Evolutionary conservation across 1,284 basidiomycete species (phyloP), one percentile per base, ranked within the genome.

Genomic region (Paramarasmius palmivorus): DNA sequence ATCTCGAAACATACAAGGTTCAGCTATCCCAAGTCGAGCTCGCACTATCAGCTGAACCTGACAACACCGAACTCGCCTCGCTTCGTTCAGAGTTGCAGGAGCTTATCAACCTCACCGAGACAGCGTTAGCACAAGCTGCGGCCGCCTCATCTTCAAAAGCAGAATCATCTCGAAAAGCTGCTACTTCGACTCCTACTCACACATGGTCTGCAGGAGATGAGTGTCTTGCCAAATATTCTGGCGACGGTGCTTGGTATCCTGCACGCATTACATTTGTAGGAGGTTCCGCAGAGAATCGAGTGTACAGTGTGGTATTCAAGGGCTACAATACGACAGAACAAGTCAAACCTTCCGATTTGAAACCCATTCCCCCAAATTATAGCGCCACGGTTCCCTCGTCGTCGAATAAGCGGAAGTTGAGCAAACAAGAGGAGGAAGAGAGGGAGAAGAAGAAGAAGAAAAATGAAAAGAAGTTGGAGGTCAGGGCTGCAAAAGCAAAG

Each of bases 251-350:
- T 62, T 96, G 90, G 86, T 97, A 97, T 69, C 92, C 94, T 35
- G 95, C 93, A 36, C 86, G 92, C 26, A 93, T 98, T 71, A 90
- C 89, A 41, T 89, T 88, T 35, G 83, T 98, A 38, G 87, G 90
- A 48, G 96, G 96, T 39, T 89, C 93, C 15, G 76, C 83, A 56
- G 90, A 93, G 49, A 90, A 92, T 61, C 86, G 90, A 9, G 84
- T 93, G 59, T 98, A 92, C 77, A 95, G 90, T 63, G 89, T 99
- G 65, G 84, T 96, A 37, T 99, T 97, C 81, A 93, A 93, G 67
- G 92, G 91, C 2, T 98, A 98, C 77, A 92, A 95, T 61, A 90
- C 90, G 36, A 95, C 95, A n/a, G 95, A 98, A 69, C 84, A 93
- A 51, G 82, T 97, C 32, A 86, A 90, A 56, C 77, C 83, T 19